These are phyloP conservation scores for Chrysosphaeria jannelii DNA, from an alignment of 2,329 filamentous ascomycete species.

Conservation along the genomic window DNA sequence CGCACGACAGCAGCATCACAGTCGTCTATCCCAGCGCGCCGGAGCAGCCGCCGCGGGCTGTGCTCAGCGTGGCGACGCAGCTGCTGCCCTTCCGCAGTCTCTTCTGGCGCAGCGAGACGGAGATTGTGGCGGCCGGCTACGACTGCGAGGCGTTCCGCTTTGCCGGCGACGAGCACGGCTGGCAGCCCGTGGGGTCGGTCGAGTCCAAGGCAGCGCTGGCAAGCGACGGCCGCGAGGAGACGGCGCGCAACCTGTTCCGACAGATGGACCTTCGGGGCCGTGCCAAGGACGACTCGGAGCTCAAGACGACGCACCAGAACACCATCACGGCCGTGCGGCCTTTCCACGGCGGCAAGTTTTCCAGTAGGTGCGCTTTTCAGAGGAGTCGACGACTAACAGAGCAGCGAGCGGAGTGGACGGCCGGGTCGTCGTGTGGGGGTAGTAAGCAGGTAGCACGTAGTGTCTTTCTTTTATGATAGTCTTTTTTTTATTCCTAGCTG, in stretches of 20 bases:
- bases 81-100: conserved; percentile 76
- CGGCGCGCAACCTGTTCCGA: conserved; percentile 87
- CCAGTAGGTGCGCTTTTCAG: conserved; percentile 30
- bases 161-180: conserved; percentile 45
- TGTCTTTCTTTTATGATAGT: background rate
- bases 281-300: conserved; percentile 65
- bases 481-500: conserved; percentile 3
- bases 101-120: conserved; percentile 70
- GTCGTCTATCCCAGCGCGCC: conserved; percentile 82
- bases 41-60: conserved; percentile 69
- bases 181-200: conserved; percentile 56
- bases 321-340: conserved; percentile 63
- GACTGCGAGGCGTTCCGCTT: conserved; percentile 77
- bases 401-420: conserved; percentile 59
- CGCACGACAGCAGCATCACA: conserved; percentile 88
- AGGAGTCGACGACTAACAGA: conserved; percentile 1
- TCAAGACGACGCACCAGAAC: conserved; percentile 92
- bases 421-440: conserved; percentile 54
- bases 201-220: conserved; percentile 38
- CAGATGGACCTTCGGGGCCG: conserved; percentile 98
- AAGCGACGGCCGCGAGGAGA: conserved; percentile 46
- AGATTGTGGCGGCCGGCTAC: conserved; percentile 88
- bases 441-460: too few relatives aligned
- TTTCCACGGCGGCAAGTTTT: conserved; percentile 60
- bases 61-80: conserved; percentile 71